Evolutionary conservation across 2,329 filamentous ascomycete genomes (phyloP), one percentile per base, ranked within the genome.

Genomic region (Chaetomiaceae sp.): DNA sequence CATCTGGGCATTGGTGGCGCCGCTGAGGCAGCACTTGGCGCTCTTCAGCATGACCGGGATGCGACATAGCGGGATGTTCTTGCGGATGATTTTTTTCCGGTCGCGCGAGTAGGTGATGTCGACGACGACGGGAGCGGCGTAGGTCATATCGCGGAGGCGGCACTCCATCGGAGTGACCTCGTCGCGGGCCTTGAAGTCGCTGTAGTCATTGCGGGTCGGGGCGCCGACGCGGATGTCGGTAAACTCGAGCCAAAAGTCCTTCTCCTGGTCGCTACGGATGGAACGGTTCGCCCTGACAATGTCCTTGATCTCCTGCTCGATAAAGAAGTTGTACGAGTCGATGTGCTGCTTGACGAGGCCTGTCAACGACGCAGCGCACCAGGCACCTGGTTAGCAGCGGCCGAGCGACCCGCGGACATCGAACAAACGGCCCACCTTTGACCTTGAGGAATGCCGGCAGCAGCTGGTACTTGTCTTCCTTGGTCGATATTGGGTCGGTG

Each of bases 311-410:
- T 97, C 90, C 47, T 94, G 86, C 58, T 98, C 88, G 56, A 96
- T 86, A 59, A 98, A 97, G 69, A 93, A 95, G 69, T 98, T 96
- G 75, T 94, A 98, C 19, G 93, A 97, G 71, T 98, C 94, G 62
- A 95, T 91, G 66, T 96, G 90, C 59, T 74, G 51, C 45, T 54
- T 56, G 38, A 53, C 51, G 9, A 52, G 49, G 18, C 45, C 39
- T 45, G n/a, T 19, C 20, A 24, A 35, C n/a, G 9, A 24, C 3
- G 39, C 4, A 15, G 39, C n/a, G n/a, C n/a, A n/a, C 48, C 65
- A 60, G 65, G 61, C 37, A 45, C 44, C 20, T 18, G 34, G 35
- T 11, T 24, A 24, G 42, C 42, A 33, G 30, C 38, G 24, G 32
- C 22, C 17, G 24, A 35, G 42, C 24, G 22, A 6, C 7, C 22